Conservation (phyloP, 192 early-diverging fungal species). For the Umbelopsis sp. region DNA sequence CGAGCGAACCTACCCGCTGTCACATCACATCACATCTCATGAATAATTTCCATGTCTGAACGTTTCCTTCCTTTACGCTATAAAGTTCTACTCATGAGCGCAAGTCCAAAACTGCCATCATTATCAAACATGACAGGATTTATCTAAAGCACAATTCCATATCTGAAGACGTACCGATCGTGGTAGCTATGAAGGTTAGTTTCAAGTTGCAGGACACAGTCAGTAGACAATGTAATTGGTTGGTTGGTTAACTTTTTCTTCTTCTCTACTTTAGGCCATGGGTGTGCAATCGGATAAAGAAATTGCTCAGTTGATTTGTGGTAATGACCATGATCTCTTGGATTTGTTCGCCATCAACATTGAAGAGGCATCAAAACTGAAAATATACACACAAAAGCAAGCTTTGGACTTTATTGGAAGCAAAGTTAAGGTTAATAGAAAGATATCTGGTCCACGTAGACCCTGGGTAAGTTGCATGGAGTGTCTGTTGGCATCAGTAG, state of each 20-base stretch:
- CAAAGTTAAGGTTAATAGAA: conserved; percentile 71
- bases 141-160: conserved; percentile 94
- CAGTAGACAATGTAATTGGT: not conserved
- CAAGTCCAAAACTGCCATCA: conserved; percentile 91
- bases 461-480: conserved; percentile 41
- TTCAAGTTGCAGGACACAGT: not conserved
- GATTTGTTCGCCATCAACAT: conserved; percentile 84
- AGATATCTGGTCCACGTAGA: conserved; percentile 50
- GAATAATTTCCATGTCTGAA: not conserved
- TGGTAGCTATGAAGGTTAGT: conserved; percentile 78
- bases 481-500: not conserved
- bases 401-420: conserved; percentile 87
- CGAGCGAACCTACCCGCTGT: too few species aligned
- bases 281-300: conserved; percentile 95
- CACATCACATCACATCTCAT: too few species aligned
- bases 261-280: conserved; percentile 63
- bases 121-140: conserved; percentile 61
- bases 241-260: not conserved
- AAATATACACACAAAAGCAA: conserved; percentile 89
- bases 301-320: conserved; percentile 91
- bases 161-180: conserved; percentile 83
- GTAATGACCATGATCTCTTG: conserved; percentile 79
- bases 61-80: not conserved
- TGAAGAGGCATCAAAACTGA: conserved; percentile 76
- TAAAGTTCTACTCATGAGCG: conserved; percentile 91